Base-by-base conservation (phyloP, 495 filamentous ascomycete species). In the Penicillium psychrofluorescens region DNA sequence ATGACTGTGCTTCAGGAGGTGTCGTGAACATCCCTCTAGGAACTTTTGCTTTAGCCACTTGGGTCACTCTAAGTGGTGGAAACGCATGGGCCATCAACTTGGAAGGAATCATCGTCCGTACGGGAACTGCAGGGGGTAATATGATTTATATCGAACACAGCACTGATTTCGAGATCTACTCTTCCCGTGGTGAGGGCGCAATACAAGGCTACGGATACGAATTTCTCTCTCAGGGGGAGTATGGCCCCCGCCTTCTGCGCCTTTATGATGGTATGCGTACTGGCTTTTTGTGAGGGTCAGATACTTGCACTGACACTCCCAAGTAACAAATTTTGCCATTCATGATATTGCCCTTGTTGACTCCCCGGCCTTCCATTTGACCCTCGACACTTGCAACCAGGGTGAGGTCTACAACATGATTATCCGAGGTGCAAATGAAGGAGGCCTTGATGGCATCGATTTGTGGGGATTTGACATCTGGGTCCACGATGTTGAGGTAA, bases 131-230 rank as follows among this genome's bases (percentile, higher is more conserved):
- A 9, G 65, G 59, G 9, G 75, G 74, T 2, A 75, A 74, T 47
- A 76, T 76, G 64, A 73, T 80, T 41, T 55, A 63, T 13, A 59
- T 79, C 34, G 58, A 71, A 46, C 54, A 72, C 15, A 58, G 68
- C 14, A 66, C 42, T 36, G 71, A 79, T 44, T 73, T 78, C 44
- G 75, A 79, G 49, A 44, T 79, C 16, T 76, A 69, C 53, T 68
- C 60, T 14, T 65, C 65, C 27, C 76, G 64, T 22, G 66, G 61
- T 6, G 44, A 63, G 32, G 75, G 74, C 35, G 72, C 76, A 1
- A 66, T 78, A 11, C 71, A 79, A 48, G 75, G 76, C 7, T 59
- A 64, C 13, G 75, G 76, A 2, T 78, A 77, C 49, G 49, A 65
- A 43, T 67, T 59, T 42, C 67, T 55, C 33, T 29, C 35, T 11